Evolutionary conservation across 2,329 filamentous ascomycete species (phyloP), one percentile per base, ranked within the genome.

Genomic region (Aspergillus fijiensis): DNA sequence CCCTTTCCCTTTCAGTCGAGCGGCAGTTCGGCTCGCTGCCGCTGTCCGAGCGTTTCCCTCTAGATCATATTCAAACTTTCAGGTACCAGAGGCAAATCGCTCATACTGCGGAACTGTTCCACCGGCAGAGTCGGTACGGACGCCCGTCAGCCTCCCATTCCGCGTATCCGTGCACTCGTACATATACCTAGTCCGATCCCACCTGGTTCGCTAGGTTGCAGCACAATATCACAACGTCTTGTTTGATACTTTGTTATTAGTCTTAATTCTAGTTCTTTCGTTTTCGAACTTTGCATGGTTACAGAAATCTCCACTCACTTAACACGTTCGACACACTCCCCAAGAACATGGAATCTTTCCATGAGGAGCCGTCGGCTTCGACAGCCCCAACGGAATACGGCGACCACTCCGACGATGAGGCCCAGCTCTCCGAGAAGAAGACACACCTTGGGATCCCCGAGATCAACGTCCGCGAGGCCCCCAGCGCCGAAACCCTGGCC

Each of bases 401-500:
- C 25, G 39, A 29, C 23, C 19, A 19, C 25, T 47, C 52, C 23
- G 52, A 54, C n/a, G 52, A 54, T 19, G 56, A 59, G 14, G 59
- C 58, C 16, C 55, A 35, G 33, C 39, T 21, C 16, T 54, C 21
- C 33, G 49, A 49, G 60, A 60, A 52, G 27, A 42, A 42, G 62
- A 65, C 29, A 64, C 65, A 45, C 2, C 58, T 69, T 4, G 48
- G 53, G 16, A 54, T 62, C 21, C 66, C 67, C 2, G 49, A 65
- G 6, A 58, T 59, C 35, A 62, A 63, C 16, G 61, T 69, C n/a
- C 65, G 65, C 10, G 65, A 65, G 53, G 58, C 65, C 6, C 54
- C 59, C 51, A 69, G 67, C 49, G 57, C 60, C 29, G 67, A 69
- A 52, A 69, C 67, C 35, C 60, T 69, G 31, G 60, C 61, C 19